Evolutionary conservation across 805 yeast genomes (phyloP).

Genomic region (Metschnikowia baotianmanensis): DNA sequence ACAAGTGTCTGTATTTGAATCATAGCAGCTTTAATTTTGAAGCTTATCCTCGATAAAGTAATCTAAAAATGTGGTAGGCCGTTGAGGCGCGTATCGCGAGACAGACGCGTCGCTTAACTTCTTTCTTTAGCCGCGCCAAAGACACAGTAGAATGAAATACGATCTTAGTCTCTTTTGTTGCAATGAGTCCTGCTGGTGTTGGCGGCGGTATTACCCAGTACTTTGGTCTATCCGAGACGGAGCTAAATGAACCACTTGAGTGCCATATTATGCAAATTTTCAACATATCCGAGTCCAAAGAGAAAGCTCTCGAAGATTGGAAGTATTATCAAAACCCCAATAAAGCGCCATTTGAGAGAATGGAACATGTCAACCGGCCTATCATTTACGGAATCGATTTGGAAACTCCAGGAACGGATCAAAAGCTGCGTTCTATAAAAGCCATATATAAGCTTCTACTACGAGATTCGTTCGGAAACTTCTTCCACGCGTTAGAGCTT

Average conservation of each 20-base stretch:
- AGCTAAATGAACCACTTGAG: neutral
- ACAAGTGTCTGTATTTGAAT: too few species aligned
- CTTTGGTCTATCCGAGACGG: conserved; percentile 4
- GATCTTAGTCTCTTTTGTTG: too few species aligned
- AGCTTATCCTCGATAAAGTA: too few species aligned
- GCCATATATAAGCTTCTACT: conserved; percentile 52
- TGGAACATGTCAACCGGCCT: conserved; percentile 45
- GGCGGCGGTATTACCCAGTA: conserved; percentile 5
- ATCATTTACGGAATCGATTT: conserved; percentile 37
- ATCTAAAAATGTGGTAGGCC: too few species aligned
- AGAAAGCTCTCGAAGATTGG: conserved; percentile 56
- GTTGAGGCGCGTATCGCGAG: too few species aligned
- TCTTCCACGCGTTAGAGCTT: conserved; percentile 57
- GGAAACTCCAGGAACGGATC: conserved; percentile 28
- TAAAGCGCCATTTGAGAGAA: conserved; percentile 57
- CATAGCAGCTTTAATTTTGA: too few species aligned
- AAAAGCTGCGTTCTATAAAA: conserved; percentile 1
- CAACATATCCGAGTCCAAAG: conserved; percentile 50
- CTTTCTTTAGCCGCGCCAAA: too few species aligned
- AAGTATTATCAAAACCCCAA: conserved; percentile 52
- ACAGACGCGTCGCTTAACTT: too few species aligned
- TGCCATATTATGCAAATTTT: conserved; percentile 46
- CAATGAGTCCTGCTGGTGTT: neutral
- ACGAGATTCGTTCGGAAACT: conserved; percentile 50
- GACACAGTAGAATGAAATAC: too few species aligned